Evolutionary conservation across 352 stramenopile genomes (phyloP).

Genomic region (Hyaloperonospora brassicae): DNA sequence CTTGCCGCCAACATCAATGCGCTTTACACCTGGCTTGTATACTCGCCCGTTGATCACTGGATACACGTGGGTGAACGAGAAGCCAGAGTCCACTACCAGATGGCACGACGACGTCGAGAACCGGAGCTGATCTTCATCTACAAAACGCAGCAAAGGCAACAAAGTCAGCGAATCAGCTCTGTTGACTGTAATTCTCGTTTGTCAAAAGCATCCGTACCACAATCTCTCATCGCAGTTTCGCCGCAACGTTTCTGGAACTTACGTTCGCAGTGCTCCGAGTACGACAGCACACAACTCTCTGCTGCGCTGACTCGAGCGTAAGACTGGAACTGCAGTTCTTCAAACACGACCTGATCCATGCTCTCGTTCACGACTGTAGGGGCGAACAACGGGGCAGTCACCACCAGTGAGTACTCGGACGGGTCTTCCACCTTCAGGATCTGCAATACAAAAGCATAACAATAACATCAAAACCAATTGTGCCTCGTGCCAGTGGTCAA

Average conservation of each 20-base stretch:
- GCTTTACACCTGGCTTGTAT: conserved; percentile 42
- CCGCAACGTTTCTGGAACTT: conserved; percentile 11
- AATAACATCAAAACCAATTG: no score
- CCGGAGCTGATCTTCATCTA: conserved; percentile 17
- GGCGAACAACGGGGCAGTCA: conserved; percentile 50
- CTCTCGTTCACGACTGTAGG: conserved; percentile 48
- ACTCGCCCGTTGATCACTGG: conserved; percentile 75
- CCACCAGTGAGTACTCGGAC: conserved; percentile 43
- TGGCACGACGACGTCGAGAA: conserved; percentile 55
- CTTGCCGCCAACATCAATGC: conserved; percentile 92
- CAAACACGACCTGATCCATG: conserved; percentile 79
- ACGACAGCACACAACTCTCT: conserved; percentile 61
- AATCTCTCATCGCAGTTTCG: background rate
- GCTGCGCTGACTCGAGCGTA: conserved; percentile 44
- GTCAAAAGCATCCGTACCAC: no score
- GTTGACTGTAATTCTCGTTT: no score
- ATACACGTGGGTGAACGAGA: conserved; percentile 92
- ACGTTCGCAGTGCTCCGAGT: conserved; percentile 32
- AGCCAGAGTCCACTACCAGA: conserved; percentile 91
- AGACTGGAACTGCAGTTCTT: conserved; percentile 55
- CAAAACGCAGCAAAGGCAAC: background rate
- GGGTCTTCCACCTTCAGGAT: conserved; percentile 44
- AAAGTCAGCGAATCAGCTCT: no score
- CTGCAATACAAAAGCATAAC: conserved; percentile 12
- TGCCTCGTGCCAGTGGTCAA: no score